Evolutionary conservation across 2,329 filamentous ascomycete species (phyloP), one percentile per base, ranked within the genome.

Genomic region (Sporothrix curviconia): DNA sequence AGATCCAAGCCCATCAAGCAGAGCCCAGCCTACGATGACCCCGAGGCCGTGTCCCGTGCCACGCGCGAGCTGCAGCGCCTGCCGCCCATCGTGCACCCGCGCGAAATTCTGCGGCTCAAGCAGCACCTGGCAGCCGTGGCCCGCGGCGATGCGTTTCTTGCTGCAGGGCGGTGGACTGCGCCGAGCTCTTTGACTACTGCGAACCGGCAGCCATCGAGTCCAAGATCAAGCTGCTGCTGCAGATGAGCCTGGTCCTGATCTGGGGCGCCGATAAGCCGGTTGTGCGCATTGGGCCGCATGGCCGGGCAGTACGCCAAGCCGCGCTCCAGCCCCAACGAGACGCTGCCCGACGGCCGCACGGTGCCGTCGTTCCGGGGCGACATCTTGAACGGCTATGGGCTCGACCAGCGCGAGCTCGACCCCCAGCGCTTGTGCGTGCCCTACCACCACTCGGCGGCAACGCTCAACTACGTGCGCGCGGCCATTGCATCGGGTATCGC

Each of bases 301-400:
- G 94, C 94, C 12, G 94, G 94, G 3, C 94, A 99, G 77, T 99
- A 96, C 68, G 94, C 94, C 30, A 99, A 99, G 74, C 94, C 92
- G 2, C 80, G 94, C 57, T 96, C 90, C 4, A 95, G 87, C 65
- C 89, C 92, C 0, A 92, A 84, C 37, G 94, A 99, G 75, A 60
- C 57, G 44, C 80, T 84, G 1, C 76, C 95, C 52, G 78, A 95
- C 62, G 92, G 91, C 53, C 82, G 83, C 59, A 83, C 90, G 67
- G 87, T 96, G 56, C 89, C 90, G 4, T 94, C 89, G 42, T 99
- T 97, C 79, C 81, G 94, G 54, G 94, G 94, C 15, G 94, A 99
- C 66, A 97, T 97, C 60, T 79, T 99, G 62, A 99, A 99, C 68
- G 92, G 92, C 25, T 96, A 86, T 73, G 81, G 84, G 37, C 74